A percentile compares a stretch with the other conserved stretches of the same genome.
phyloP scores from a whole-genome alignment of 78 protist genomes.

The Dictyostelium citrinum region DNA sequence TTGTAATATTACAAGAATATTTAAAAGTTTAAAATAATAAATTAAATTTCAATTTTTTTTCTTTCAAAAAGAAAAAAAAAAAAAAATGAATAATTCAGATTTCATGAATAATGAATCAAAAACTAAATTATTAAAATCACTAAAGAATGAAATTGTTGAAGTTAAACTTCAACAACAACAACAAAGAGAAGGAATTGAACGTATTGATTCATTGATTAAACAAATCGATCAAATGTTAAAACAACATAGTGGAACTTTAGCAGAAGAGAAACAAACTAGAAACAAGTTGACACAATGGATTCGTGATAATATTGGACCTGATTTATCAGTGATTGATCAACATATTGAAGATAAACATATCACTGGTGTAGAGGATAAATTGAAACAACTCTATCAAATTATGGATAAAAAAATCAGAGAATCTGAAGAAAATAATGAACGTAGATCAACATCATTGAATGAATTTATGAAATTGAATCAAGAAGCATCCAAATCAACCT shows the following conservation, averaged over 20 bases:
- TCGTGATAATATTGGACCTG: conserved; percentile 68
- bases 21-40: too few relatives aligned
- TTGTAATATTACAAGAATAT: too few relatives aligned
- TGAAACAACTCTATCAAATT: conserved; percentile 52
- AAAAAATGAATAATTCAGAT: neutral
- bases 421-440: neutral
- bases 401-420: conserved; percentile 7
- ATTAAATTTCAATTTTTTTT: too few relatives aligned
- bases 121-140: conserved; percentile 60
- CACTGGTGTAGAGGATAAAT: conserved; percentile 36
- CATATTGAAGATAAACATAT: conserved; percentile 44
- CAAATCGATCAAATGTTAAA: conserved; percentile 40
- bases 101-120: conserved; percentile 27
- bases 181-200: neutral
- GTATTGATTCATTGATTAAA: conserved; percentile 9
- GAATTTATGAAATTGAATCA: neutral
- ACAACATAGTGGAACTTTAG: neutral
- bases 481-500: neutral
- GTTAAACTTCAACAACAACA: conserved; percentile 52
- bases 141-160: conserved; percentile 62
- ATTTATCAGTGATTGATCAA: conserved; percentile 50
- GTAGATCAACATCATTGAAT: neutral
- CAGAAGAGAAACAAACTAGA: conserved; percentile 47
- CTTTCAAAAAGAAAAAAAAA: too few relatives aligned
- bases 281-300: conserved; percentile 48